phyloP scores from a whole-genome alignment of 208 protist genomes.

The Naegleria fowleri region DNA sequence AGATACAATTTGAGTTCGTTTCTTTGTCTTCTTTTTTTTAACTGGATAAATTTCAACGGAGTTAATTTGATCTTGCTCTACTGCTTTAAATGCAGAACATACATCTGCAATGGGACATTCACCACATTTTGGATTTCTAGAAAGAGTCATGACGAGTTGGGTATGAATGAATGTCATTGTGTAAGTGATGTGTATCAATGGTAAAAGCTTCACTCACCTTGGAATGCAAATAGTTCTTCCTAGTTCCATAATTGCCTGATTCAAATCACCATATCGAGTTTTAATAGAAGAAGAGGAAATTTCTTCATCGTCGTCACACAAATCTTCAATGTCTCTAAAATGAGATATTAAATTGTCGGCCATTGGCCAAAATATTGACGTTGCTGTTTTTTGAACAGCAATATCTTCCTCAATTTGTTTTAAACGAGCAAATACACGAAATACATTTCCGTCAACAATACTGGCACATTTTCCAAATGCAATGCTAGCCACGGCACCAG shows the following conservation, averaged over 20 bases:
- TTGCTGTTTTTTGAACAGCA: conserved; percentile 44
- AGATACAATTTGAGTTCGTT: neutral
- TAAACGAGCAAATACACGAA: conserved; percentile 77
- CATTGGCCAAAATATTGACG: neutral
- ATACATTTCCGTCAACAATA: conserved; percentile 81
- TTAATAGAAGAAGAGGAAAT: neutral
- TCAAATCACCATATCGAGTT: conserved; percentile 45
- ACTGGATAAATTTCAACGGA: neutral
- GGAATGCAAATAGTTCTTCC: conserved; percentile 73
- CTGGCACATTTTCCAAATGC: conserved; percentile 63
- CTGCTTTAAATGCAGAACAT: neutral
- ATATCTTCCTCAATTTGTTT: conserved; percentile 51
- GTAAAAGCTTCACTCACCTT: conserved; percentile 45
- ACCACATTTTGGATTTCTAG: conserved; percentile 2
- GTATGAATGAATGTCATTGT: conserved; percentile 56
- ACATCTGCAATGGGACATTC: neutral
- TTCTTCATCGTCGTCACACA: neutral
- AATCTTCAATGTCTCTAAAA: neutral
- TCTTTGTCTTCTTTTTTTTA: neutral
- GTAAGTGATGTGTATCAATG: too few relatives aligned
- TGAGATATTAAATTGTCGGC: neutral
- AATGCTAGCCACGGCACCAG: conserved; percentile 79
- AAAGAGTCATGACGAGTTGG: conserved; percentile 65
- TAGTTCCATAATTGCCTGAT: conserved; percentile 87
- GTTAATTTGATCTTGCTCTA: neutral